Conservation (phyloP, 306 rosid species). For the Coriaria nepalensis region DNA sequence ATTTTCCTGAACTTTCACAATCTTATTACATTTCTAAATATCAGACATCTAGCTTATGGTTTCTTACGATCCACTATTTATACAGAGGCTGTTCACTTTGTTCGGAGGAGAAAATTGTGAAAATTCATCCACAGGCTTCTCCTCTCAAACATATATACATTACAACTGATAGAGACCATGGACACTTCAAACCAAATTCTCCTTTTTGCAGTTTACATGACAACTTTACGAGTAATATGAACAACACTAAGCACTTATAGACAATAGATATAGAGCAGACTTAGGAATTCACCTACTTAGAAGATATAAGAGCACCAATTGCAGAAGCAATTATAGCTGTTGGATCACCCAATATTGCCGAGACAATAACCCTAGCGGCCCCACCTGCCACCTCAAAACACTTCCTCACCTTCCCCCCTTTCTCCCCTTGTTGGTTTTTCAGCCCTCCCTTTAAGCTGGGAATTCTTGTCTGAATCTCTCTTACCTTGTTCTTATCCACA, state of each 20-base stretch:
- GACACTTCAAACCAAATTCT: too few relatives aligned
- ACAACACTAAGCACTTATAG: background rate
- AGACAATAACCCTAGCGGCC: constrained; percentile 29
- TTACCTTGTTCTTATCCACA: constrained; percentile 33
- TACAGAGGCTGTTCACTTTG: too few relatives aligned
- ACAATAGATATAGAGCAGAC: background rate
- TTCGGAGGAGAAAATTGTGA: background rate
- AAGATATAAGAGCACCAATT: constrained; percentile 29
- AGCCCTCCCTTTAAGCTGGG: constrained; percentile 36
- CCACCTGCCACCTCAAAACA: constrained; percentile 36
- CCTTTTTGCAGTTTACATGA: too few relatives aligned
- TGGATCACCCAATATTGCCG: constrained; percentile 44
- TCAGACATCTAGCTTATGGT: too few relatives aligned
- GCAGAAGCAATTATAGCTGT: constrained; percentile 34
- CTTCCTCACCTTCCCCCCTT: constrained; percentile 19
- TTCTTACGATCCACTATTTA: too few relatives aligned
- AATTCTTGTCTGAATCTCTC: constrained; percentile 34
- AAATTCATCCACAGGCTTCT: too few relatives aligned
- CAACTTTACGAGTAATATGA: too few relatives aligned
- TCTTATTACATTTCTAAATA: too few relatives aligned
- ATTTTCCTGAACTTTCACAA: too few relatives aligned
- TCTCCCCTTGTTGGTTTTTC: constrained; percentile 17
- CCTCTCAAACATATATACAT: too few relatives aligned
- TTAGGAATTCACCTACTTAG: too few relatives aligned
- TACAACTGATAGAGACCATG: too few relatives aligned